Evolutionary conservation across 805 yeast species (phyloP).

Genomic region (Wickerhamomyces alni): DNA sequence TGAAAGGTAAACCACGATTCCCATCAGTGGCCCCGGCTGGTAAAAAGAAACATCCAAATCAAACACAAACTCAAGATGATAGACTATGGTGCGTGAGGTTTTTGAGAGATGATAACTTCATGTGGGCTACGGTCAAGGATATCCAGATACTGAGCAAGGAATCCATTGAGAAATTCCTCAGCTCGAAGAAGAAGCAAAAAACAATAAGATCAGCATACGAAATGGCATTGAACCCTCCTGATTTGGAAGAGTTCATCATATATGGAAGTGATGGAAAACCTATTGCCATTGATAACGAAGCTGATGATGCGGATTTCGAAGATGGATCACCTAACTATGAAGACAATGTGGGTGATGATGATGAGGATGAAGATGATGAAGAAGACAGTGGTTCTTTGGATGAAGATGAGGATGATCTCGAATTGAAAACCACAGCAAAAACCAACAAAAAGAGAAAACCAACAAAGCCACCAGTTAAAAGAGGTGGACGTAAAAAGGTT

Average conservation of each 20-base stretch:
- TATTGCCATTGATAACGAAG: constrained; percentile 25
- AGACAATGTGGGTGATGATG: constrained; percentile 21
- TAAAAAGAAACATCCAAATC: constrained; percentile 4
- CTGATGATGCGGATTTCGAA: constrained; percentile 26
- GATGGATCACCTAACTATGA: constrained; percentile 15
- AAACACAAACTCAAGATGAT: constrained; percentile 1
- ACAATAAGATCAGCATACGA: constrained; percentile 44
- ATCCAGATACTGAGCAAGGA: constrained; percentile 38
- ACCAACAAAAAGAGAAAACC: constrained; percentile 9
- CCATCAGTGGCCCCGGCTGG: constrained; percentile 6
- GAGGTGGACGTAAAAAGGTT: constrained; percentile 8
- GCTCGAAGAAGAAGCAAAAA: constrained; percentile 32
- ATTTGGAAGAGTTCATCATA: constrained; percentile 37
- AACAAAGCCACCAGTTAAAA: constrained; percentile 9
- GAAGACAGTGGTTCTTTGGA: constrained; percentile 6
- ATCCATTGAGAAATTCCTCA: constrained; percentile 35
- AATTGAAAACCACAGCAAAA: constrained; percentile 5
- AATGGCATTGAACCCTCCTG: constrained; percentile 48
- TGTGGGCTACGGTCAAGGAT: constrained; percentile 56
- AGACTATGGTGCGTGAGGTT: constrained; percentile 52
- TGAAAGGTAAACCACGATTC: constrained; percentile 43
- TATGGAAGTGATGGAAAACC: constrained; percentile 39
- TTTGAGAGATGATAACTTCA: constrained; percentile 66
- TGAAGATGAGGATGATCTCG: constrained; percentile 21
- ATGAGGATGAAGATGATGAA: constrained; percentile 14